phyloP scores from a whole-genome alignment of 345 rosid species.

The Erucastrum elatum region DNA sequence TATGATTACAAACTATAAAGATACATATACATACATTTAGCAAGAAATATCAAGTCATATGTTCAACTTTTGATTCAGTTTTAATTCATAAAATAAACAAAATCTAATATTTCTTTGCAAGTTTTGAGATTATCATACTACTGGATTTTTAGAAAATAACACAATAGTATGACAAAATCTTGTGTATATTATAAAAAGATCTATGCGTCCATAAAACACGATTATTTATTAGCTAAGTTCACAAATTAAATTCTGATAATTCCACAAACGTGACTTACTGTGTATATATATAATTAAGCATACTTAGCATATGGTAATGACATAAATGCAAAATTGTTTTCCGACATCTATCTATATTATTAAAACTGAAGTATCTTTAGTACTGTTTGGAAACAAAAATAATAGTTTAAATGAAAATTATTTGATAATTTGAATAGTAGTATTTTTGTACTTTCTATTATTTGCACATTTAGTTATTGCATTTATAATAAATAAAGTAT shows the following conservation, averaged over 20 bases:
- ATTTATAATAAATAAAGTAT: no score
- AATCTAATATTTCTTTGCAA: not conserved
- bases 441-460: no score
- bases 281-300: constrained; percentile 15
- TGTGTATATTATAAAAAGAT: not conserved
- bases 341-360: no score
- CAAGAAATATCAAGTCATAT: constrained; percentile 9
- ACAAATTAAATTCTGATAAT: not conserved
- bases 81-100: not conserved
- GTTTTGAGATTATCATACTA: not conserved
- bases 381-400: no score
- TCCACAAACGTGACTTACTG: constrained; percentile 5
- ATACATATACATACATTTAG: not conserved
- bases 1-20: not conserved
- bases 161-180: constrained; percentile 6
- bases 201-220: not conserved
- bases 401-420: no score
- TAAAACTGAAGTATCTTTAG: no score
- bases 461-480: no score
- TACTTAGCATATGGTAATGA: no score
- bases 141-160: not conserved
- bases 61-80: not conserved
- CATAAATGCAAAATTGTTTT: constrained; percentile 12
- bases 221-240: not conserved
- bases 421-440: no score